Evolutionary conservation across 2,329 filamentous ascomycete species (phyloP).

Genomic region (Stemphylium vesicarium): DNA sequence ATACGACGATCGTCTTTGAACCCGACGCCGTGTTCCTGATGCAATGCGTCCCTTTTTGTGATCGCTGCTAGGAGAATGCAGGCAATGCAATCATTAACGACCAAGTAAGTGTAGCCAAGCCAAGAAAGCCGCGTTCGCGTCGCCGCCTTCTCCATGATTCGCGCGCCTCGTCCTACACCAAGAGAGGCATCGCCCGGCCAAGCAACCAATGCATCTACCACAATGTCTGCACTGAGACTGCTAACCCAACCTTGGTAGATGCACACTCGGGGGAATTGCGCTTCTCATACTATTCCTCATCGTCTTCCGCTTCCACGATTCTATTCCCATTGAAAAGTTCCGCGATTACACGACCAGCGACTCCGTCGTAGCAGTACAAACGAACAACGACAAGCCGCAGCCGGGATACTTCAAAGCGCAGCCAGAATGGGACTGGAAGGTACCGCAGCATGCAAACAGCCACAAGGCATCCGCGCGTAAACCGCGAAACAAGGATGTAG

Average conservation of each 20-base stretch:
- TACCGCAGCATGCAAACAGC: constrained; percentile 31
- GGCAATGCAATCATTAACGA: not conserved
- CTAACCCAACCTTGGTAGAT: constrained; percentile 19
- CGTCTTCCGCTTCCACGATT: constrained; percentile 34
- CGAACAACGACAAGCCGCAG: constrained; percentile 35
- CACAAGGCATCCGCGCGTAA: constrained; percentile 40
- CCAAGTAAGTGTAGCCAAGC: too few relatives aligned
- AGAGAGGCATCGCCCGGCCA: not conserved
- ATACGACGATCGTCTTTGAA: too few relatives aligned
- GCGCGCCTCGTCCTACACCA: not conserved
- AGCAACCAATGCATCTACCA: not conserved
- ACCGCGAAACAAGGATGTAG: constrained; percentile 44
- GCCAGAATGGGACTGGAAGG: constrained; percentile 41
- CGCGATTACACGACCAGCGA: constrained; percentile 32
- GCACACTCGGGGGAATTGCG: constrained; percentile 28
- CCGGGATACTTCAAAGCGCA: constrained; percentile 40
- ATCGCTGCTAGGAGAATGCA: constrained; percentile 7
- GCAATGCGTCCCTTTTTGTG: too few relatives aligned
- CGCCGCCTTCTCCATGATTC: too few relatives aligned
- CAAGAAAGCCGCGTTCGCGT: too few relatives aligned
- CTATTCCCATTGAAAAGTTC: constrained; percentile 35
- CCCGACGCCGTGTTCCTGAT: too few relatives aligned
- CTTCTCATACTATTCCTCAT: constrained; percentile 28
- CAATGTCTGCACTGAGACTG: not conserved
- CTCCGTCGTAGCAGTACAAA: constrained; percentile 16